Evolutionary conservation across 495 filamentous ascomycete species (phyloP).

Genomic region (Penicillium roqueforti): DNA sequence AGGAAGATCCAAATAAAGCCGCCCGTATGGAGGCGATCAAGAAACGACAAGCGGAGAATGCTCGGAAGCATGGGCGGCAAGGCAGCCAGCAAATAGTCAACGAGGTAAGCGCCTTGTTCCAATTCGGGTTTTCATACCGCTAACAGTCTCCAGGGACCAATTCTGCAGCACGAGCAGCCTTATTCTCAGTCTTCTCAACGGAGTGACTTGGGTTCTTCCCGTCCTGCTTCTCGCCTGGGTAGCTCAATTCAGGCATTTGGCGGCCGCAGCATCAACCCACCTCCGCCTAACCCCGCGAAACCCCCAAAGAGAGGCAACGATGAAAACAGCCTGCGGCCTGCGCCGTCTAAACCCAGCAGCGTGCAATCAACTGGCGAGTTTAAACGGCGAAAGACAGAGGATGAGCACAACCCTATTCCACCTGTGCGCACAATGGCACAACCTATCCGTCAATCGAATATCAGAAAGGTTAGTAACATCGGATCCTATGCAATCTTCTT

Average conservation of each 20-base stretch:
- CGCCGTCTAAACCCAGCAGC: constrained; percentile 39
- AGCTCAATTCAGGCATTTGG: constrained; percentile 44
- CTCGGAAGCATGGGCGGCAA: constrained; percentile 56
- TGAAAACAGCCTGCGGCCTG: constrained; percentile 44
- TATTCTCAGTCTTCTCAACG: constrained; percentile 34
- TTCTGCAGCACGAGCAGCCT: constrained; percentile 41
- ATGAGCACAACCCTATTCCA: constrained; percentile 47
- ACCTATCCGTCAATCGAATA: constrained; percentile 75
- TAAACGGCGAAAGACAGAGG: constrained; percentile 57
- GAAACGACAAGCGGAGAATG: constrained; percentile 60
- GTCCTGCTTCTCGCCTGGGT: constrained; percentile 53
- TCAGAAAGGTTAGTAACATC: constrained; percentile 61
- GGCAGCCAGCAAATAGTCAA: constrained; percentile 43
- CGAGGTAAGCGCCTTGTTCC: constrained; percentile 30
- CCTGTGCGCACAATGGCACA: constrained; percentile 63
- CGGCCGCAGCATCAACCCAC: constrained; percentile 42
- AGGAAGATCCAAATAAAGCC: constrained; percentile 61
- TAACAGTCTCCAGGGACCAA: constrained; percentile 21
- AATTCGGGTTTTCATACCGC: neutral
- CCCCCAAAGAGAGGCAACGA: constrained; percentile 57
- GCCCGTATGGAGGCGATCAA: constrained; percentile 66
- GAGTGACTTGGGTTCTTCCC: constrained; percentile 45
- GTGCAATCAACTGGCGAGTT: constrained; percentile 46
- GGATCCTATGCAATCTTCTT: constrained; percentile 1
- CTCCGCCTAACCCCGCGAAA: constrained; percentile 60